These are phyloP conservation scores for Tremella fuciformis DNA, from an alignment of 768 basidiomycete genomes.

Conservation along the genomic window DNA sequence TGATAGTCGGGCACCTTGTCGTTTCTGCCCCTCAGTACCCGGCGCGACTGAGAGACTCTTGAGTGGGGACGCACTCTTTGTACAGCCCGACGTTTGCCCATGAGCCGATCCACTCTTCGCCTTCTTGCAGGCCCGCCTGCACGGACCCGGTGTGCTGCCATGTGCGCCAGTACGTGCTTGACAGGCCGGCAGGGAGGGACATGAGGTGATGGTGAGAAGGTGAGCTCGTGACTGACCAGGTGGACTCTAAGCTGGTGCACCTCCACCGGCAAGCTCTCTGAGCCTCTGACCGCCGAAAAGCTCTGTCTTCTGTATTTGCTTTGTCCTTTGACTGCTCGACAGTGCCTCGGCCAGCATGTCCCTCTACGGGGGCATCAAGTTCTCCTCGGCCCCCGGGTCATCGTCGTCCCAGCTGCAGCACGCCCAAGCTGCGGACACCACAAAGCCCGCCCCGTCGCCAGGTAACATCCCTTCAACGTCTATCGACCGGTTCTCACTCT, in stretches of 20 bases:
- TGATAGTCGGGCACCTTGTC: constrained; percentile 82
- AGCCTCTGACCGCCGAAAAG: no score
- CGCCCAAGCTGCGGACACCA: neutral
- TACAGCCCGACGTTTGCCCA: constrained; percentile 87
- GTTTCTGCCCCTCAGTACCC: constrained; percentile 55
- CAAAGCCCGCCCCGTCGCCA: neutral
- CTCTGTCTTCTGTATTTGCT: no score
- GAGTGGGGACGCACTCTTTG: constrained; percentile 62
- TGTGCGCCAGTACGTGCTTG: constrained; percentile 17
- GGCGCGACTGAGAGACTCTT: neutral
- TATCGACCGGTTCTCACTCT: neutral
- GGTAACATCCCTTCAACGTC: constrained; percentile 7
- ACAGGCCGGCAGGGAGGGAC: constrained; percentile 21
- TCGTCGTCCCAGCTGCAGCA: constrained; percentile 13
- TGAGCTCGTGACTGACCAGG: no score
- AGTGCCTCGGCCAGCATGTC: constrained; percentile 24
- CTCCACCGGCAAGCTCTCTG: no score
- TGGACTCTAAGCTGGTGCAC: no score
- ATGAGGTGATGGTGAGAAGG: neutral
- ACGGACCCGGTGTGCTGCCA: constrained; percentile 9
- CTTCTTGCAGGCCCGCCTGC: constrained; percentile 41
- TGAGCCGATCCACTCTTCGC: constrained; percentile 70
- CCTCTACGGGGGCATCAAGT: constrained; percentile 49
- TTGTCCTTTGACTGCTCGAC: no score
- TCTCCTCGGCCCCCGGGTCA: constrained; percentile 13